Evolutionary conservation across 164 flowering plant genomes (phyloP).

Genomic region (Berberis thunbergii): DNA sequence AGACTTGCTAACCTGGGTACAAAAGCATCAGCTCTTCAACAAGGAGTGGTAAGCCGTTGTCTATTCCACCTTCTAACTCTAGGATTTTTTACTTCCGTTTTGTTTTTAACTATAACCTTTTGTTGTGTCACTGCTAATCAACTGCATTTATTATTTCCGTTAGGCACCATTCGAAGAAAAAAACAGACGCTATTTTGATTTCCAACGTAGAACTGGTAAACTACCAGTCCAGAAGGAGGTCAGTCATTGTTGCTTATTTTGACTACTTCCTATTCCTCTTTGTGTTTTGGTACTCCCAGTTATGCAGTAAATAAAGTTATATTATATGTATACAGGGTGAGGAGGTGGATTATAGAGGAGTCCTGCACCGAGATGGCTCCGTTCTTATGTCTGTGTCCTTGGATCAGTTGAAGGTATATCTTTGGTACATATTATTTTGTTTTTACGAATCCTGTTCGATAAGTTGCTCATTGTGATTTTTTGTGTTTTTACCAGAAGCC

Average conservation of each 20-base stretch:
- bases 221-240: constrained; percentile 92
- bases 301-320: background rate
- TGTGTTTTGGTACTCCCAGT: background rate
- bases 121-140: background rate
- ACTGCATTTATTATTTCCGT: constrained; percentile 2
- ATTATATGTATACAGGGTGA: constrained; percentile 50
- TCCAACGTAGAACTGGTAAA: constrained; percentile 90
- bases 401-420: constrained; percentile 74
- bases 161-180: constrained; percentile 89
- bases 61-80: background rate
- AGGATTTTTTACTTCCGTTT: background rate
- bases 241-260: constrained; percentile 5
- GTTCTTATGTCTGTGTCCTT: constrained; percentile 87
- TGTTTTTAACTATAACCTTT: background rate
- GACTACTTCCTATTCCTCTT: background rate
- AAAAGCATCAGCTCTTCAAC: constrained; percentile 72
- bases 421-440: background rate
- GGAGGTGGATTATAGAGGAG: constrained; percentile 92
- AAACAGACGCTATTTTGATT: constrained; percentile 85
- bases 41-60: constrained; percentile 75
- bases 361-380: constrained; percentile 96
- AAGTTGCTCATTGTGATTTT: background rate
- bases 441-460: background rate
- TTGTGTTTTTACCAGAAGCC: constrained; percentile 44
- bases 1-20: constrained; percentile 87